Evolutionary conservation across 1,284 basidiomycete genomes (phyloP), one percentile per base, ranked within the genome.

Genomic region (Pseudozyma thailandica): DNA sequence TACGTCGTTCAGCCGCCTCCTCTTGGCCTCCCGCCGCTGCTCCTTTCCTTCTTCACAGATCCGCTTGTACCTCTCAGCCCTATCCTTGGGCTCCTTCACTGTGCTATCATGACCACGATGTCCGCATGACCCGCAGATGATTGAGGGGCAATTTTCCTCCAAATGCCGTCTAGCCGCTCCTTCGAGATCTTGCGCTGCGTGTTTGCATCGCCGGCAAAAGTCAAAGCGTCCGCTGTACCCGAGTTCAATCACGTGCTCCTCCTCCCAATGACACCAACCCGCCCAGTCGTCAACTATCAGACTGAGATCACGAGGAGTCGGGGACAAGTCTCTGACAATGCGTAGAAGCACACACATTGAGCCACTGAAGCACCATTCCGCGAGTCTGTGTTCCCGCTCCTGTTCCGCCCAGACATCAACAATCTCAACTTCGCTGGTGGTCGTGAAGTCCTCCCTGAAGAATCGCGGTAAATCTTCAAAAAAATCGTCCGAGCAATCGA

Each of bases 391-490:
- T 6, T 27, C 16, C 26, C 45, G 31, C 10, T 23, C 2, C 27
- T 55, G 44, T n/a, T 35, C 13, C 25, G 49, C 54, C 46, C 54
- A 56, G 3, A 56, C 23, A 15, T 56, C 54, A 15, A 56, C 18
- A 23, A 49, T n/a, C 7, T 49, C 31, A 15, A 56, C 38, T 3
- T 5, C 33, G 1, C 21, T 0, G 2, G 1, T 10, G 4, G 39
- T n/a, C 23, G 43, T 39, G 8, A 56, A 30, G 1, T 12, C 27
- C 10, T 30, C 8, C 2, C 33, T 42, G 18, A 56, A 16, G 25
- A n/a, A 44, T 3, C 6, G 27, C 1, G 46, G 54, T 8, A 56
- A 27, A 18, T 41, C 41, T 16, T 15, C 13, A 6, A 44, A 30
- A 28, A 56, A 56, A 21, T 21, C 25, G 2, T 44, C 41, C 31